These are phyloP conservation scores for Colletotrichum eremochloae DNA, from an alignment of 2,329 filamentous ascomycete species.

Conservation along the genomic window DNA sequence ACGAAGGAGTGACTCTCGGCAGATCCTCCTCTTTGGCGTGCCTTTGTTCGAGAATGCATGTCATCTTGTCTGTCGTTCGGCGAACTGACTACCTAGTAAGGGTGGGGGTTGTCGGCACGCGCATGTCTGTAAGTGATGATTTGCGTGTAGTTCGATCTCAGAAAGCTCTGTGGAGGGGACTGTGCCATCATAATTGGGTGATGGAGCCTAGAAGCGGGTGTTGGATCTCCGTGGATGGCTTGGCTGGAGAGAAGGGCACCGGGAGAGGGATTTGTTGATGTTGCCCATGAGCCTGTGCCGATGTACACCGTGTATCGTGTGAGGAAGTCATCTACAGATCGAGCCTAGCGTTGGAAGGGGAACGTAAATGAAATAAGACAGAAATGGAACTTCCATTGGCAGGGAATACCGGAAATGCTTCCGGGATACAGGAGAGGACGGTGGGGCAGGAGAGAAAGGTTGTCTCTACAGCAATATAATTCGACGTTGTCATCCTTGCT, in stretches of 20 bases:
- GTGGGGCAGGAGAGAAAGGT: conserved; percentile 12
- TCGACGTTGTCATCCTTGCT: conserved; percentile 15
- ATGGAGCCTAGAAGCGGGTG: neutral
- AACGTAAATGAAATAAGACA: neutral
- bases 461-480: conserved; percentile 19
- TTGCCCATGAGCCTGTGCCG: neutral
- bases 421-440: neutral
- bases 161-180: neutral
- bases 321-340: neutral
- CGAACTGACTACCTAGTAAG: neutral
- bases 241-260: neutral
- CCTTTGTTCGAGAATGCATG: conserved; percentile 5
- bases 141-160: no score
- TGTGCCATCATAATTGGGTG: neutral
- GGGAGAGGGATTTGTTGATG: neutral
- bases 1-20: neutral
- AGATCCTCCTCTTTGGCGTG: neutral
- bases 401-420: neutral
- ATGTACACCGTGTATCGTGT: neutral
- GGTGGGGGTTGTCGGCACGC: conserved; percentile 7
- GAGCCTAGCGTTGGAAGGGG: neutral
- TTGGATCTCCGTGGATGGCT: neutral
- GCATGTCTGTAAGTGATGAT: neutral
- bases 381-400: neutral
- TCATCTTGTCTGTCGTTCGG: conserved; percentile 9